Evolutionary conservation across 345 rosid genomes (phyloP).

Genomic region (Toxicodendron radicans): DNA sequence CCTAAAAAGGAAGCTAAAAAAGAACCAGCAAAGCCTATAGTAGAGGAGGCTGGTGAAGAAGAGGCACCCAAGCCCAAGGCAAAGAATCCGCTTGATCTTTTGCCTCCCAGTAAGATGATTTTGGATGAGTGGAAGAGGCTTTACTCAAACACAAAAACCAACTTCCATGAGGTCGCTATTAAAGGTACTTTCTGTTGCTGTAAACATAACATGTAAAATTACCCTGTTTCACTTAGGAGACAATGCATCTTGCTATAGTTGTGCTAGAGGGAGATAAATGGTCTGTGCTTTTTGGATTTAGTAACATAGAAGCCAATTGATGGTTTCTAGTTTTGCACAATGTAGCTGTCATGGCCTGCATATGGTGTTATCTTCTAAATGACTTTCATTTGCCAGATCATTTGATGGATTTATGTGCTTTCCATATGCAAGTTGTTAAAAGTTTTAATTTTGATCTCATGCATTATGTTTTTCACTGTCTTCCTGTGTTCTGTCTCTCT

Average conservation of each 20-base stretch:
- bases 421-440: neutral
- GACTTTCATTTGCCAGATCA: neutral
- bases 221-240: neutral
- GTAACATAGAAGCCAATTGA: neutral
- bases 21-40: slow-evolving; percentile 32
- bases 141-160: slow-evolving; percentile 89
- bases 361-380: neutral
- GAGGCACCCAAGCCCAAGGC: slow-evolving; percentile 83
- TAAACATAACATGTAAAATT: neutral
- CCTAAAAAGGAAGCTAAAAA: slow-evolving; percentile 51
- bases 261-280: neutral
- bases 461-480: neutral
- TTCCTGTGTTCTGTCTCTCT: neutral
- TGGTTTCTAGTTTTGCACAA: neutral
- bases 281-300: neutral
- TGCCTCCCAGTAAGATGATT: slow-evolving; percentile 91
- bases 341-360: neutral
- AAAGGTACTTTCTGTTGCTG: slow-evolving; percentile 50
- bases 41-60: slow-evolving; percentile 36
- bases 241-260: neutral
- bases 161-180: slow-evolving; percentile 94
- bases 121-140: slow-evolving; percentile 98
- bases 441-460: neutral
- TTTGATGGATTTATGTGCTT: neutral
- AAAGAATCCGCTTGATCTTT: slow-evolving; percentile 90